phyloP scores from a whole-genome alignment of 2,329 filamentous ascomycete genomes.

The Pseudocercospora vitis region DNA sequence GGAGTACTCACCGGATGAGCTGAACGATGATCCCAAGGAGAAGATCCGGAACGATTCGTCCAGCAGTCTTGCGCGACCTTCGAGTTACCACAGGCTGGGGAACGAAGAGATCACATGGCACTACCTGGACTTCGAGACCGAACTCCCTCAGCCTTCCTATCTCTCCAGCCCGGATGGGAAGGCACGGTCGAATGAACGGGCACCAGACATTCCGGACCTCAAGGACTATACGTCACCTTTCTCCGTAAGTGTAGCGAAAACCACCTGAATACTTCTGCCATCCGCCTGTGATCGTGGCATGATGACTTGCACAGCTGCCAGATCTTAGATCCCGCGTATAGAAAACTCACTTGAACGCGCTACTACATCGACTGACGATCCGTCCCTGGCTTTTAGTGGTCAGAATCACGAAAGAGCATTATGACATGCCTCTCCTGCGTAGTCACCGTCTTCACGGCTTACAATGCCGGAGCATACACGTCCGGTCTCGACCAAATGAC shows the following conservation, averaged over 20 bases:
- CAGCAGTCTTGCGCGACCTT: constrained; percentile 18
- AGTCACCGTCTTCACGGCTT: constrained; percentile 72
- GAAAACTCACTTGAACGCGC: no score
- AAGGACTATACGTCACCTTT: constrained; percentile 68
- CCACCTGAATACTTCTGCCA: no score
- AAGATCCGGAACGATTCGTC: constrained; percentile 20
- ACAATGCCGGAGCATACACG: constrained; percentile 77
- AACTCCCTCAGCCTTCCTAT: constrained; percentile 51
- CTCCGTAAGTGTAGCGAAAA: no score
- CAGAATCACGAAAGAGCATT: constrained; percentile 64
- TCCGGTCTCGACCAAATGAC: constrained; percentile 67
- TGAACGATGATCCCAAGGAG: constrained; percentile 15
- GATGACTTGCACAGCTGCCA: no score
- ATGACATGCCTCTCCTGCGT: constrained; percentile 72
- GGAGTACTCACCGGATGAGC: neutral
- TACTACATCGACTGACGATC: no score
- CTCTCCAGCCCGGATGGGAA: constrained; percentile 27
- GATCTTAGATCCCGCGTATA: no score
- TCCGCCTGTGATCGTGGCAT: no score
- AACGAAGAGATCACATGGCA: constrained; percentile 51
- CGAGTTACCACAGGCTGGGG: constrained; percentile 6
- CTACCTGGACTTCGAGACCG: constrained; percentile 64
- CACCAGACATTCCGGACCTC: constrained; percentile 65
- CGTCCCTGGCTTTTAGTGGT: no score
- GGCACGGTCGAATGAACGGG: constrained; percentile 31